phyloP scores from a whole-genome alignment of 2,329 filamentous ascomycete species.

The Daldinia eschscholtzii region DNA sequence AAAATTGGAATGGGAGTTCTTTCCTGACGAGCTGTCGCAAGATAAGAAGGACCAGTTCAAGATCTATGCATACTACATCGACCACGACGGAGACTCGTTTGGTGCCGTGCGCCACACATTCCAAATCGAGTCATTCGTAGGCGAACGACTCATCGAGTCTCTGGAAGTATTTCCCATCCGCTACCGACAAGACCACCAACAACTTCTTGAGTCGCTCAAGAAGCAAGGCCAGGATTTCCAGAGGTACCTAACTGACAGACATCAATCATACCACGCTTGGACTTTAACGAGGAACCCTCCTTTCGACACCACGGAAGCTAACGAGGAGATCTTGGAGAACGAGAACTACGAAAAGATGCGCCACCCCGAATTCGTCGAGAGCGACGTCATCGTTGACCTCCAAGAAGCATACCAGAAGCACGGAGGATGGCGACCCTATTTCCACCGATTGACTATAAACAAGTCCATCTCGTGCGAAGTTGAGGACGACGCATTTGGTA shows the following conservation, averaged over 20 bases:
- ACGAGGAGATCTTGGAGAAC: constrained; percentile 52
- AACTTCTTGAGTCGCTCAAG: constrained; percentile 53
- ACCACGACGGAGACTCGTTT: constrained; percentile 57
- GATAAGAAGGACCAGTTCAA: constrained; percentile 52
- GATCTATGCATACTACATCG: constrained; percentile 58
- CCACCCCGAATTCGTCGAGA: constrained; percentile 58
- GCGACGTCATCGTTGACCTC: constrained; percentile 60
- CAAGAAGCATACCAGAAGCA: constrained; percentile 57
- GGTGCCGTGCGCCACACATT: constrained; percentile 57
- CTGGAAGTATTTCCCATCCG: constrained; percentile 57
- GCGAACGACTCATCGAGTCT: constrained; percentile 55
- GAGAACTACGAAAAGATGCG: constrained; percentile 52
- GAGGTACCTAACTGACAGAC: constrained; percentile 53
- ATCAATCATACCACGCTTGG: constrained; percentile 59
- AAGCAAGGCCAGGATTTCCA: constrained; percentile 54
- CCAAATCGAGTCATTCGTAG: constrained; percentile 54
- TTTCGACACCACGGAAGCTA: constrained; percentile 45
- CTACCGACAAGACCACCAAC: constrained; percentile 54
- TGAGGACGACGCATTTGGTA: constrained; percentile 54
- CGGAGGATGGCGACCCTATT: constrained; percentile 55
- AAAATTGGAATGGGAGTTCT: constrained; percentile 54
- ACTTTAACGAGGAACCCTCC: constrained; percentile 57
- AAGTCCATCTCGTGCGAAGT: constrained; percentile 52
- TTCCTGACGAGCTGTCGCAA: constrained; percentile 52
- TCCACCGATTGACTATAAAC: constrained; percentile 49